Percentiles rank a stretch among this genome's conserved stretches.
These are phyloP conservation scores for Backusella parvicylindrica DNA, from an alignment of 192 early-diverging fungal species.

Conservation along the genomic window DNA sequence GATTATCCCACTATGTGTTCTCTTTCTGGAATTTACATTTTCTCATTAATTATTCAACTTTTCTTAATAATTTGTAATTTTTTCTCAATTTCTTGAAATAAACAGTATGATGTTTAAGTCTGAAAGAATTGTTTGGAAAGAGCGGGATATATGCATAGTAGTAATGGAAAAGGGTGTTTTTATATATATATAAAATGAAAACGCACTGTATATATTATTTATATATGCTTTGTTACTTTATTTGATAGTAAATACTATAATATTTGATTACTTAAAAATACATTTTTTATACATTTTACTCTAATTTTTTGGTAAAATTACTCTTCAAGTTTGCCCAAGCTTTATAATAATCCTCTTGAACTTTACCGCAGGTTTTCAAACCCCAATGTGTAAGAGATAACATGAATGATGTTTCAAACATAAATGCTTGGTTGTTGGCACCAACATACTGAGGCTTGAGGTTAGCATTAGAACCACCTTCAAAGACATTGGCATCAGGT, in stretches of 20 bases:
- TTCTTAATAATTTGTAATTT: too few species aligned
- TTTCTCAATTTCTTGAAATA: too few species aligned
- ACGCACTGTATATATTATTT: background rate
- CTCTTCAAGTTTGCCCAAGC: constrained; percentile 58
- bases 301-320: constrained; percentile 8
- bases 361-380: constrained; percentile 61
- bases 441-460: constrained; percentile 76
- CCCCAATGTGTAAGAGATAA: constrained; percentile 83
- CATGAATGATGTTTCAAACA: constrained; percentile 90
- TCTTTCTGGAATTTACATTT: too few species aligned
- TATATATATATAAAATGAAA: background rate
- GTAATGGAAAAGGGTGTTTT: background rate
- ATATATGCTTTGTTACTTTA: background rate
- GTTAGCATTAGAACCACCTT: constrained; percentile 66
- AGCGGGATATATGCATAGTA: background rate
- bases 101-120: background rate
- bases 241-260: background rate
- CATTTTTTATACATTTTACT: constrained; percentile 6
- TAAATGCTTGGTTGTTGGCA: constrained; percentile 87
- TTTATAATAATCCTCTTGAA: constrained; percentile 84
- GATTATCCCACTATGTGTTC: too few species aligned
- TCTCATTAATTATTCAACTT: too few species aligned
- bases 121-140: background rate
- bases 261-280: background rate
- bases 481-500: constrained; percentile 79